These are phyloP conservation scores for Spiromastix sp. DNA, from an alignment of 2,329 filamentous ascomycete species.

Conservation along the genomic window DNA sequence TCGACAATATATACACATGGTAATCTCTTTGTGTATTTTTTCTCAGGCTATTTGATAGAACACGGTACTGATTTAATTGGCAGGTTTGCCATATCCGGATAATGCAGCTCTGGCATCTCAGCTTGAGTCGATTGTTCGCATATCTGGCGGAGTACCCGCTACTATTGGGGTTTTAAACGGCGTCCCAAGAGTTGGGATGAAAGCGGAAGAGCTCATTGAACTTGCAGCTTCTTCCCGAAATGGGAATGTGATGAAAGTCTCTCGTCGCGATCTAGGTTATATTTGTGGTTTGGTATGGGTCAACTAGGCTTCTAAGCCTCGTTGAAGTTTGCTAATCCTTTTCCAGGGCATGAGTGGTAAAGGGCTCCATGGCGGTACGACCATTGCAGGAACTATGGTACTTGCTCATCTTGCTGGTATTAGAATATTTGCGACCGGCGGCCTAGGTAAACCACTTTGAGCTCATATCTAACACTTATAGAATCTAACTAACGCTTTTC, in stretches of 20 bases:
- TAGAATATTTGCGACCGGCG: slow-evolving; percentile 86
- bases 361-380: slow-evolving; percentile 77
- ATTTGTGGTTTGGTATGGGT: slow-evolving; percentile 60
- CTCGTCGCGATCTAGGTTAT: slow-evolving; percentile 75
- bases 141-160: slow-evolving; percentile 73
- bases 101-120: slow-evolving; percentile 66
- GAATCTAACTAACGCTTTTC: too few species aligned
- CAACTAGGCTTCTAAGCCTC: not conserved
- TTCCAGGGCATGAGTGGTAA: slow-evolving; percentile 54
- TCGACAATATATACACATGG: slow-evolving; percentile 97
- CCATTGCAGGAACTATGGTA: slow-evolving; percentile 86
- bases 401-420: slow-evolving; percentile 80
- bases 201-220: slow-evolving; percentile 58
- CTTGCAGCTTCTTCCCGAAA: slow-evolving; percentile 57
- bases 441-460: slow-evolving; percentile 48
- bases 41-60: slow-evolving; percentile 4
- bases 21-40: slow-evolving; percentile 16
- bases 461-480: slow-evolving; percentile 11
- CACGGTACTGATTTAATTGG: slow-evolving; percentile 4
- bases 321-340: slow-evolving; percentile 1
- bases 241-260: slow-evolving; percentile 66
- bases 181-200: slow-evolving; percentile 68
- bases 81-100: slow-evolving; percentile 60
- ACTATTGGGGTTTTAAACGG: slow-evolving; percentile 84
- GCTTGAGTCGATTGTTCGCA: slow-evolving; percentile 71